phyloP scores from a whole-genome alignment of 345 rosid species.

The Cardamine occulta region DNA sequence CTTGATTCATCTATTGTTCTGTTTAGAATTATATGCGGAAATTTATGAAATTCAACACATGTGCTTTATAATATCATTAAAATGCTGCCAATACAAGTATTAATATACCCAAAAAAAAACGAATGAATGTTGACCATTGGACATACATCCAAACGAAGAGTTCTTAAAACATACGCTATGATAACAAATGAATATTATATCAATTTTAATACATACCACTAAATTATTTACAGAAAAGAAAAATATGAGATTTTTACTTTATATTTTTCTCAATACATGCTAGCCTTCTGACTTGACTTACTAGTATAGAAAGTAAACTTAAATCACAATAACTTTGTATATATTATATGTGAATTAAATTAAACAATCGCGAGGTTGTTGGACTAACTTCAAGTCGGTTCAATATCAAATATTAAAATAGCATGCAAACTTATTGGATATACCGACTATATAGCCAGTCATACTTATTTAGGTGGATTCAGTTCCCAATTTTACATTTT shows the following conservation, averaged over 20 bases:
- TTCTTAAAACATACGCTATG: slow-evolving; percentile 9
- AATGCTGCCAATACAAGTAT: not conserved
- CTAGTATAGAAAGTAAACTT: not conserved
- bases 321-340: not conserved
- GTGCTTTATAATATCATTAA: not conserved
- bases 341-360: not conserved
- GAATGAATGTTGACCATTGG: slow-evolving; percentile 5
- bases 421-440: slow-evolving; percentile 21
- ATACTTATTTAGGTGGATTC: not conserved
- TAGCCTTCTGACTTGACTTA: not conserved
- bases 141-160: slow-evolving; percentile 16
- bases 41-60: not conserved
- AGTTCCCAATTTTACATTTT: slow-evolving; percentile 6
- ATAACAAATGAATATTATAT: not conserved
- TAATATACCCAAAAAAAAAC: not conserved
- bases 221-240: not conserved
- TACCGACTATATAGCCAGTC: not conserved
- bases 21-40: not conserved
- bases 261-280: not conserved
- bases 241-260: not conserved
- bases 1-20: slow-evolving; percentile 49
- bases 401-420: not conserved
- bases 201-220: not conserved
- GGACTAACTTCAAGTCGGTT: slow-evolving; percentile 33
- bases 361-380: slow-evolving; percentile 24